Conservation (phyloP, 192 early-diverging fungal species). For the Radiomyces spectabilis region DNA sequence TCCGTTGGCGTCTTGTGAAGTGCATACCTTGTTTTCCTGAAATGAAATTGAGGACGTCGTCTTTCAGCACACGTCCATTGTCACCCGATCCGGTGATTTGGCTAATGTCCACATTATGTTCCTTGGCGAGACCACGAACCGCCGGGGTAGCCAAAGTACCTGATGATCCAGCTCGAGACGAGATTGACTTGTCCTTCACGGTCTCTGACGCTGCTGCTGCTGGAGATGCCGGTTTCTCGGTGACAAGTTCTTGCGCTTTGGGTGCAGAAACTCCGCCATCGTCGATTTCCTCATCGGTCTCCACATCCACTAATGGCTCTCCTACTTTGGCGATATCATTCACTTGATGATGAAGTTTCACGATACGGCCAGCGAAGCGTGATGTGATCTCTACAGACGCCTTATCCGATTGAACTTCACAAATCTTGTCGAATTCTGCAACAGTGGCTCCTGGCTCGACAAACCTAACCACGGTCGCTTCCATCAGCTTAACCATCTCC, state of each 20-base stretch:
- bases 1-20: too few species aligned
- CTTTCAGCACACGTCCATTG: conserved; percentile 79
- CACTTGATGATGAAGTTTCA: conserved; percentile 70
- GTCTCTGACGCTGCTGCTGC: neutral
- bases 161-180: neutral
- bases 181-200: neutral
- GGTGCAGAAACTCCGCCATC: too few species aligned
- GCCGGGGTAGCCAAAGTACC: conserved; percentile 73
- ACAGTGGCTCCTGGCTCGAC: conserved; percentile 87
- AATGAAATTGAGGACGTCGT: conserved; percentile 70
- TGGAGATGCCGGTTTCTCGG: neutral
- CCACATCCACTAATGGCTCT: conserved; percentile 53
- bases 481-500: neutral
- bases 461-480: conserved; percentile 50
- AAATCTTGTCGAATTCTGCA: conserved; percentile 89
- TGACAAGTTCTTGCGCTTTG: too few species aligned
- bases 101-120: conserved; percentile 67
- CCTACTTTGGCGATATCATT: conserved; percentile 94
- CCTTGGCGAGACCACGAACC: conserved; percentile 80
- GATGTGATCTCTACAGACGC: conserved; percentile 99
- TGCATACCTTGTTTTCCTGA: neutral
- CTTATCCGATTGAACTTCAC: conserved; percentile 98
- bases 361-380: conserved; percentile 81
- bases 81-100: conserved; percentile 76
- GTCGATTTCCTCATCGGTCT: conserved; percentile 19